These are phyloP conservation scores for Leccinum olivaceopallidum DNA, from an alignment of 768 basidiomycete genomes.

Conservation along the genomic window DNA sequence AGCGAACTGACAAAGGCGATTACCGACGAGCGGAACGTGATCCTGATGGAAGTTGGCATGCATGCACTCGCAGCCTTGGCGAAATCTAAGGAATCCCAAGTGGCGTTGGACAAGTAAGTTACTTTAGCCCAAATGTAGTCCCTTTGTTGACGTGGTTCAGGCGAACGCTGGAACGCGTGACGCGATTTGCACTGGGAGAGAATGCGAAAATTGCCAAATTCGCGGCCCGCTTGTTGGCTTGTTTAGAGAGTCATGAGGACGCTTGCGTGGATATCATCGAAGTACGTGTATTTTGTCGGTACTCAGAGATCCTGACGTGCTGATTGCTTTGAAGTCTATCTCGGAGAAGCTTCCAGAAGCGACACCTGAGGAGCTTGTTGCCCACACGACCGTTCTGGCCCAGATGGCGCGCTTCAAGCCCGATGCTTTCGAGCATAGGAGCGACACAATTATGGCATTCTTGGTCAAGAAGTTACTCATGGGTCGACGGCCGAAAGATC, in stretches of 20 bases:
- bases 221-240: conserved; percentile 72
- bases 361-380: conserved; percentile 53
- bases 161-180: conserved; percentile 64
- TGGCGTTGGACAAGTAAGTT: conserved; percentile 67
- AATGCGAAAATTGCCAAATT: conserved; percentile 79
- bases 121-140: neutral
- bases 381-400: conserved; percentile 69
- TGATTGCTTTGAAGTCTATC: conserved; percentile 49
- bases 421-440: conserved; percentile 74
- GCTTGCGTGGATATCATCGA: conserved; percentile 59
- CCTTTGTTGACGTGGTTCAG: conserved; percentile 36
- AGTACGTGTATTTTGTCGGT: conserved; percentile 42
- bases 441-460: conserved; percentile 71
- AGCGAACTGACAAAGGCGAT: conserved; percentile 75
- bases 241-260: conserved; percentile 51
- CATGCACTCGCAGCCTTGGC: conserved; percentile 75
- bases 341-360: conserved; percentile 49
- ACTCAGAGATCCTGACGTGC: neutral
- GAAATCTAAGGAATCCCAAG: conserved; percentile 55
- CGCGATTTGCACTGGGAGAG: conserved; percentile 56
- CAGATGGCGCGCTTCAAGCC: conserved; percentile 72
- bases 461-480: conserved; percentile 71
- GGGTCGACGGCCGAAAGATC: conserved; percentile 47
- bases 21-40: conserved; percentile 57
- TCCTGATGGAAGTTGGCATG: conserved; percentile 63